Evolutionary conservation across 2,329 filamentous ascomycete species (phyloP).

Genomic region (Trichocomaceae sp.): DNA sequence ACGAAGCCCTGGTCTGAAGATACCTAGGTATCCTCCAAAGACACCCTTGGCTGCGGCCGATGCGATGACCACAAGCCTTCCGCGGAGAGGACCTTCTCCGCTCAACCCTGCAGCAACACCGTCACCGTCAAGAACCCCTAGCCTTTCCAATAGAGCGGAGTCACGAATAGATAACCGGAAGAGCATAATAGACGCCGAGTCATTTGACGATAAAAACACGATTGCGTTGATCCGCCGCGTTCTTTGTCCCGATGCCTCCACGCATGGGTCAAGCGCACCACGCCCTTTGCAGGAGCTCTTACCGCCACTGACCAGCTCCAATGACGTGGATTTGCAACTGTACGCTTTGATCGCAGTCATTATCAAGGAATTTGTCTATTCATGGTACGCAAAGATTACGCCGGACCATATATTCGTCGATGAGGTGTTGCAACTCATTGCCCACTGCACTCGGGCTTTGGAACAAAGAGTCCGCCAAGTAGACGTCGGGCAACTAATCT

Average conservation of each 20-base stretch:
- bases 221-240: slow-evolving; percentile 72
- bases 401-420: slow-evolving; percentile 81
- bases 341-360: slow-evolving; percentile 90
- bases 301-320: slow-evolving; percentile 86
- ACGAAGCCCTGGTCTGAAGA: too few relatives aligned
- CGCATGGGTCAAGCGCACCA: slow-evolving; percentile 48
- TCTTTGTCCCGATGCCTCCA: slow-evolving; percentile 61
- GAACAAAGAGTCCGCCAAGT: slow-evolving; percentile 79
- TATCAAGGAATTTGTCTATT: slow-evolving; percentile 80
- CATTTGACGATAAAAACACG: slow-evolving; percentile 62
- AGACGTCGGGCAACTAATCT: slow-evolving; percentile 71
- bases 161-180: slow-evolving; percentile 26
- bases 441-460: slow-evolving; percentile 79
- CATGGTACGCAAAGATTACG: slow-evolving; percentile 90
- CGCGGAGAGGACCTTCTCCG: slow-evolving; percentile 35
- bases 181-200: slow-evolving; percentile 32
- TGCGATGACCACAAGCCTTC: slow-evolving; percentile 35
- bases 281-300: slow-evolving; percentile 72
- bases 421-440: slow-evolving; percentile 83
- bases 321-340: slow-evolving; percentile 85
- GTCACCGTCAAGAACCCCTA: slow-evolving; percentile 27
- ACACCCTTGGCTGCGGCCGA: slow-evolving; percentile 14
- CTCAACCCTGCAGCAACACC: slow-evolving; percentile 31
- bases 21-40: background rate
- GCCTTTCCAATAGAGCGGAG: slow-evolving; percentile 16